phyloP scores from a whole-genome alignment of 2,329 filamentous ascomycete genomes.

The Monosporascus sp. region DNA sequence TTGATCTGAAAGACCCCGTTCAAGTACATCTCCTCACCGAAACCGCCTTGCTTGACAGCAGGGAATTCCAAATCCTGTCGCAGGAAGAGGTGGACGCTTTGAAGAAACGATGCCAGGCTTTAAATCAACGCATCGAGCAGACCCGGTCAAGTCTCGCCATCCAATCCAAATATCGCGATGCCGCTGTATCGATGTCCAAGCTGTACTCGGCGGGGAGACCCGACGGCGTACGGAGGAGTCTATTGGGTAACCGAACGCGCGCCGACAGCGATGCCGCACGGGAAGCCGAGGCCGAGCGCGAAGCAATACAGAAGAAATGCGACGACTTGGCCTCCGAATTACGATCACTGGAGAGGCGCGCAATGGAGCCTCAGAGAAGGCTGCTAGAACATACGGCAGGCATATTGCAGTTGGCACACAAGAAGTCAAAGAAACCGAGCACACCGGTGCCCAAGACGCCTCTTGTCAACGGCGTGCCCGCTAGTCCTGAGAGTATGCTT shows the following conservation, averaged over 20 bases:
- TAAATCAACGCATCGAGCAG: constrained; percentile 74
- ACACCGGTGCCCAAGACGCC: constrained; percentile 36
- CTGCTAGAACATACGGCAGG: constrained; percentile 88
- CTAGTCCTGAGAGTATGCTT: constrained; percentile 73
- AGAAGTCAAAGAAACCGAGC: constrained; percentile 56
- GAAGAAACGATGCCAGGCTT: constrained; percentile 75
- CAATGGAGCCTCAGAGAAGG: constrained; percentile 68
- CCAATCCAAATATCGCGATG: constrained; percentile 92
- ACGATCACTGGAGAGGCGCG: constrained; percentile 70
- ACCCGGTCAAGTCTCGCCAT: constrained; percentile 78
- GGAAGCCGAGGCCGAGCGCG: constrained; percentile 69
- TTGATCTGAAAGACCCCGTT: constrained; percentile 66
- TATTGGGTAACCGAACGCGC: constrained; percentile 45
- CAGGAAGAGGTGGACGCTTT: constrained; percentile 87
- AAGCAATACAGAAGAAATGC: constrained; percentile 71
- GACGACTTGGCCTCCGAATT: constrained; percentile 80
- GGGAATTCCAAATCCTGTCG: constrained; percentile 76
- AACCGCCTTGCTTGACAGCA: constrained; percentile 86
- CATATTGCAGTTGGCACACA: constrained; percentile 85
- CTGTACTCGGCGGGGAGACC: constrained; percentile 61
- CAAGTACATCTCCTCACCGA: constrained; percentile 90
- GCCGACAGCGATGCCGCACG: constrained; percentile 44
- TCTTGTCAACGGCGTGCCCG: constrained; percentile 55
- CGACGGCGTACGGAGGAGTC: constrained; percentile 43
- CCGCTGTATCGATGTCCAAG: constrained; percentile 77